Evolutionary conservation across 2,329 filamentous ascomycete genomes (phyloP).

Genomic region (Diaporthe humulicola): DNA sequence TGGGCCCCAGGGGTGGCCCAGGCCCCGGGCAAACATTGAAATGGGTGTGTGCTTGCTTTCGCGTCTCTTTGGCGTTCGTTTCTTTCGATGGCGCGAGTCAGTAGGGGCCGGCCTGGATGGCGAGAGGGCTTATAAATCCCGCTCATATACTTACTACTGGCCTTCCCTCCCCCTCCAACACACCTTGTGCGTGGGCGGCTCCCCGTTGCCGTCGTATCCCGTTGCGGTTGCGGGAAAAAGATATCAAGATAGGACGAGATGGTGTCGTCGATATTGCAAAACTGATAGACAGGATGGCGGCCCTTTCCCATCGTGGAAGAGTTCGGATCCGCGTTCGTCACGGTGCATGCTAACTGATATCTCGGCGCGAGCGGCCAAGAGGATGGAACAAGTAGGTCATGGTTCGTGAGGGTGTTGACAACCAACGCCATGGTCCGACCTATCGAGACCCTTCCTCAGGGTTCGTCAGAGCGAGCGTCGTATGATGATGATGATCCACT

Average conservation of each 20-base stretch:
- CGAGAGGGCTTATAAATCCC: neutral
- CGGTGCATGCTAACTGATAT: neutral
- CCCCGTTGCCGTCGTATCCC: conserved; percentile 11
- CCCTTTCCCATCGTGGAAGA: neutral
- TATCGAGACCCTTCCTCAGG: neutral
- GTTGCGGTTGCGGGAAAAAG: neutral
- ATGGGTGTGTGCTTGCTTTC: conserved; percentile 9
- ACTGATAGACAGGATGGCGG: neutral
- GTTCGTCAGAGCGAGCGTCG: neutral
- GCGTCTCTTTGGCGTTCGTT: neutral
- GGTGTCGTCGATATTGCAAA: conserved; percentile 30
- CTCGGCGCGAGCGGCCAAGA: neutral
- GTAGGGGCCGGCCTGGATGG: neutral
- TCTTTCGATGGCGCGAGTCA: neutral
- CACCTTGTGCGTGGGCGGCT: neutral
- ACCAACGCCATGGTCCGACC: neutral
- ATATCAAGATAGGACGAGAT: neutral
- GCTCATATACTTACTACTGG: too few relatives aligned
- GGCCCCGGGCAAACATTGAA: neutral
- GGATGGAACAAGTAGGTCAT: conserved; percentile 4
- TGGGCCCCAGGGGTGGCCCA: neutral
- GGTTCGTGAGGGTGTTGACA: conserved; percentile 14
- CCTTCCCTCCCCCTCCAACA: neutral
- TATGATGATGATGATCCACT: neutral
- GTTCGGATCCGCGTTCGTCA: neutral